Percentiles rank a stretch among this genome's conserved stretches.
Conservation (phyloP, 257 asterid species). For the Gentiana dahurica region DNA sequence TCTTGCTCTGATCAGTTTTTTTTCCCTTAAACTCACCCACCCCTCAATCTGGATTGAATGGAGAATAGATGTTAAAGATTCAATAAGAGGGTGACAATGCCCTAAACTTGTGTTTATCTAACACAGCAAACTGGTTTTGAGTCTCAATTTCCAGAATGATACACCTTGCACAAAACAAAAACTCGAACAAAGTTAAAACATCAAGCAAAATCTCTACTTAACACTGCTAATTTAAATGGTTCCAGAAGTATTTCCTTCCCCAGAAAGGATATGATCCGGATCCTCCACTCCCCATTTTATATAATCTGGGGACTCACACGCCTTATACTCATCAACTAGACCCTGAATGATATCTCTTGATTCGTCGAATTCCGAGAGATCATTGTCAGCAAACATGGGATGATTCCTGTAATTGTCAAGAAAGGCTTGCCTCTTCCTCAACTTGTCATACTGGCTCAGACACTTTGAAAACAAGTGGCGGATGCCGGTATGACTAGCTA, state of each 20-base stretch:
- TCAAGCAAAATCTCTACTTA: conserved; percentile 11
- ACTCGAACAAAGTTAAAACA: too few species aligned
- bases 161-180: too few species aligned
- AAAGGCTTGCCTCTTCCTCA: conserved; percentile 99
- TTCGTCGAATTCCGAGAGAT: conserved; percentile 97
- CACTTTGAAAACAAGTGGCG: conserved; percentile 97
- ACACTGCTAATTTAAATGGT: conserved; percentile 31
- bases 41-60: too few species aligned
- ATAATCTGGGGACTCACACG: conserved; percentile 99
- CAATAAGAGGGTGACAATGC: too few species aligned
- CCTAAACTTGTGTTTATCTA: too few species aligned
- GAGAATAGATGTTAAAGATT: too few species aligned
- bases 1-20: too few species aligned
- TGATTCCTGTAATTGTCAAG: conserved; percentile 90
- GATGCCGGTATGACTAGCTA: conserved; percentile 98
- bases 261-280: conserved; percentile 59
- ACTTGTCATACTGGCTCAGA: conserved; percentile 91
- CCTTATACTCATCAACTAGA: conserved; percentile 98
- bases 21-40: too few species aligned
- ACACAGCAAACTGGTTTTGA: too few species aligned
- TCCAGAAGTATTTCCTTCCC: conserved; percentile 83
- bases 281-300: conserved; percentile 99
- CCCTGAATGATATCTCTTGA: conserved; percentile 94
- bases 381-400: conserved; percentile 97
- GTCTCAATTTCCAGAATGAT: too few species aligned